Evolutionary conservation across 352 stramenopile species (phyloP), one percentile per base, ranked within the genome.

Genomic region (Phytophthora capsici): DNA sequence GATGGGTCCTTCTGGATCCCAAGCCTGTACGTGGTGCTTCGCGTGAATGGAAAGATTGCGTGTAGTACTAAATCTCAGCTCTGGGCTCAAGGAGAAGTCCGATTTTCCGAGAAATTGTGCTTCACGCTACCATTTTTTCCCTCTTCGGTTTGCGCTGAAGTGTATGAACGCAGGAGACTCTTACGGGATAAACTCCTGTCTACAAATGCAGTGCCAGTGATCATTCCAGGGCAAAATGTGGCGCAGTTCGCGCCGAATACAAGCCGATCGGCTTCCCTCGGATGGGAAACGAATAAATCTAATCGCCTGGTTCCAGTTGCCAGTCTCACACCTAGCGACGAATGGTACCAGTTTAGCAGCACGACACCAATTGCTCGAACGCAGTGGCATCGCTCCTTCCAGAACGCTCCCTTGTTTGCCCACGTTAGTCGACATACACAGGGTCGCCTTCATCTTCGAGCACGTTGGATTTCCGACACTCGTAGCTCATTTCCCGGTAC

Each of bases 321-420:
- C 5, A 88, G 83, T 38, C 59, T 91, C 10, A 73, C 77, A 16
- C 60, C 80, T 1, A 84, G 73, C 30, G 22, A 67, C 47, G 86
- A 93, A 57, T 89, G 84, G 84, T 94, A 94, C 52, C 82, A 93
- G 46, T 94, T 94, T 56, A 89, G 82, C 55, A 79, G 69, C 56
- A 73, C 73, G 8, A 45, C 38, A 10, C 20, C 60, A 2, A 89
- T 94, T 13, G 26, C 72, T 6, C 73, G 80, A 0, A 32, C 47
- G 4, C 47, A 55, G 1, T 94, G 84, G 84, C 82, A 90, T 51
- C 51, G 46, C 0, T 87, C 84, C 6, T 90, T 93, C 40, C 68
- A 82, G 38, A 82, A 90, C 45, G 73, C 76, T n/a, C 58, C 78
- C 26, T 26, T 71, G 6, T 85, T 88, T 32, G 50, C 63, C 2